These are phyloP conservation scores for Trichoderma sp. DNA, from an alignment of 2,329 filamentous ascomycete species.

Conservation along the genomic window DNA sequence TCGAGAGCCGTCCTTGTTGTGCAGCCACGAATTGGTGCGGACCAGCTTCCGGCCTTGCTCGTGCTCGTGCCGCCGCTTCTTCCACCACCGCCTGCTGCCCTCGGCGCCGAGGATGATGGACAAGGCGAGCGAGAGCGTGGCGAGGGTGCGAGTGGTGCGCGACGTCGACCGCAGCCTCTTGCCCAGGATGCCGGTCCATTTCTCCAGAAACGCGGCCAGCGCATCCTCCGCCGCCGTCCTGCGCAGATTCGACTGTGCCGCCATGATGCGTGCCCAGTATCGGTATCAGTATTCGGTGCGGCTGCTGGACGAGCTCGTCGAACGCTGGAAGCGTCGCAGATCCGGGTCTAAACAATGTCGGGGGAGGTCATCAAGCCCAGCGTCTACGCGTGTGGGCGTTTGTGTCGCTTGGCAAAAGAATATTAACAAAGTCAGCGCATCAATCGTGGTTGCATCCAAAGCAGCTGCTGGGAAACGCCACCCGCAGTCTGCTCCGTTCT, in stretches of 20 bases:
- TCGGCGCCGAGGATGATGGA: conserved; percentile 80
- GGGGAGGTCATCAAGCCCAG: conserved; percentile 15
- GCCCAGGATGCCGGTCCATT: conserved; percentile 59
- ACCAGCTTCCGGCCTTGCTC: conserved; percentile 82
- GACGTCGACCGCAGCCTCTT: conserved; percentile 66
- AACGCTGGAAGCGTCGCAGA: conserved; percentile 25
- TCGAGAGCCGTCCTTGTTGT: conserved; percentile 91
- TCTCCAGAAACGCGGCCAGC: conserved; percentile 65
- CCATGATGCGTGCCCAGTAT: conserved; percentile 59
- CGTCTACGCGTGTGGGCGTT: conserved; percentile 2
- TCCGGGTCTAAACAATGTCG: conserved; percentile 9
- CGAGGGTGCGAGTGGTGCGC: conserved; percentile 71
- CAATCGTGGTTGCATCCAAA: neutral
- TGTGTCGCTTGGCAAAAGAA: neutral
- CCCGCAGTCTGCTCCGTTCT: conserved; percentile 1
- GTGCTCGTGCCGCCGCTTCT: conserved; percentile 71
- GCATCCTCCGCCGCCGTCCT: conserved; percentile 67
- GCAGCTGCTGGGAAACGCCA: conserved; percentile 2
- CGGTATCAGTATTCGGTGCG: neutral
- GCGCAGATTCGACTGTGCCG: conserved; percentile 82
- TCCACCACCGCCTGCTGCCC: conserved; percentile 79
- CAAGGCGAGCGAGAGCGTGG: conserved; percentile 73
- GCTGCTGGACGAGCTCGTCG: conserved; percentile 13
- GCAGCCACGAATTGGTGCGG: conserved; percentile 87
- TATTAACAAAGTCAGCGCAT: neutral